Conservation (phyloP, 1,284 basidiomycete species). For the Rhodotorula sp. region DNA sequence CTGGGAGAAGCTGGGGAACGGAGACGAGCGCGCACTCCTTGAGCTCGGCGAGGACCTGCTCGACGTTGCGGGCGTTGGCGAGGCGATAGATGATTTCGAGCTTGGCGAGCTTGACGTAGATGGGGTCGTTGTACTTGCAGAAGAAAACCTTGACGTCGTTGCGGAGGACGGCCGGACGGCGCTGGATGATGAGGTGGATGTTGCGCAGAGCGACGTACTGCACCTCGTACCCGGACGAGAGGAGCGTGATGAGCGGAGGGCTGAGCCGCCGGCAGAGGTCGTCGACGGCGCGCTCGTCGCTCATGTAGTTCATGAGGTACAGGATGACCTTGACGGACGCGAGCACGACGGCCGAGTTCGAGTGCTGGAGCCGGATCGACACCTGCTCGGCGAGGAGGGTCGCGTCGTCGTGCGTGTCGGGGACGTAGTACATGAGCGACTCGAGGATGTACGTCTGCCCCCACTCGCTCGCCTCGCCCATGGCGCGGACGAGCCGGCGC, state of each 20-base stretch:
- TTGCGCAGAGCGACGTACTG: slow-evolving; percentile 98
- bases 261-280: slow-evolving; percentile 96
- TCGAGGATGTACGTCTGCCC: slow-evolving; percentile 99
- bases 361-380: slow-evolving; percentile 84
- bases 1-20: background rate
- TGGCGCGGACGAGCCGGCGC: slow-evolving; percentile 77
- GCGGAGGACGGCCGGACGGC: slow-evolving; percentile 85
- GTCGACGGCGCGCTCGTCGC: slow-evolving; percentile 79
- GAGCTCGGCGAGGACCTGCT: slow-evolving; percentile 87
- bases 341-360: slow-evolving; percentile 91
- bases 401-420: slow-evolving; percentile 82
- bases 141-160: slow-evolving; percentile 99
- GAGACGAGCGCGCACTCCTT: slow-evolving; percentile 69
- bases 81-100: slow-evolving; percentile 98
- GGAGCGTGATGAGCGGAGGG: slow-evolving; percentile 86
- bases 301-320: slow-evolving; percentile 99
- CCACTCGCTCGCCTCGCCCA: slow-evolving; percentile 95
- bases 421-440: slow-evolving; percentile 87
- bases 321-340: slow-evolving; percentile 93
- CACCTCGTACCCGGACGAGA: slow-evolving; percentile 95
- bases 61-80: slow-evolving; percentile 84
- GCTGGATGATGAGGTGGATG: slow-evolving; percentile 94
- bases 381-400: slow-evolving; percentile 92
- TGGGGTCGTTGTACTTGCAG: slow-evolving; percentile 99
- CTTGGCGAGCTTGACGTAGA: slow-evolving; percentile 98